Percentiles rank a stretch among this genome's conserved stretches.
phyloP scores from a whole-genome alignment of 2,329 filamentous ascomycete genomes.

The Pseudocercospora fijiensis region DNA sequence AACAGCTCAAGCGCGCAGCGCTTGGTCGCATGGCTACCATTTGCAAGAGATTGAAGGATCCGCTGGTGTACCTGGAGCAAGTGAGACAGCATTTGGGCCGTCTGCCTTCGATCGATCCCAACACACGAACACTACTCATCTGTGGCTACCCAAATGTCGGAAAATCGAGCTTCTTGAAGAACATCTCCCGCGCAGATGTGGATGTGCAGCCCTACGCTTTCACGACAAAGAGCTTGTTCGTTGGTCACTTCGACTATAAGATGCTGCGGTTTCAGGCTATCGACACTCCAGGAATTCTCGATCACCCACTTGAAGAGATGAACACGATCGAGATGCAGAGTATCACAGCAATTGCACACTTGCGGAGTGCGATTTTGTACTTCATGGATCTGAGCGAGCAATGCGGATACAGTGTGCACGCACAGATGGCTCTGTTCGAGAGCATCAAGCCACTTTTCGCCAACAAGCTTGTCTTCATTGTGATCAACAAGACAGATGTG shows the following conservation, averaged over 20 bases:
- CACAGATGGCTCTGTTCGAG: conserved; percentile 92
- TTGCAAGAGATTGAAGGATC: conserved; percentile 90
- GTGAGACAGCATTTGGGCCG: conserved; percentile 94
- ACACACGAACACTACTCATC: conserved; percentile 91
- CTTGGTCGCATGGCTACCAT: conserved; percentile 98
- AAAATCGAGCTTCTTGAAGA: conserved; percentile 93
- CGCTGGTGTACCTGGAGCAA: conserved; percentile 92
- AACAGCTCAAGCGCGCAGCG: conserved; percentile 94
- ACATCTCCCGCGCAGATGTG: conserved; percentile 89
- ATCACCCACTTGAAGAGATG: conserved; percentile 98
- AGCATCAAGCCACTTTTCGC: conserved; percentile 96
- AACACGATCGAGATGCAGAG: conserved; percentile 99
- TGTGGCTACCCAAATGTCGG: conserved; percentile 97
- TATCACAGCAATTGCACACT: conserved; percentile 95
- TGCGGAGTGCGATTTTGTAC: conserved; percentile 91
- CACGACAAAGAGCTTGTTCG: conserved; percentile 95
- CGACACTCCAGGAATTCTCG: conserved; percentile 96
- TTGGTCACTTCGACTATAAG: conserved; percentile 97
- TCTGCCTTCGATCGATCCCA: conserved; percentile 97
- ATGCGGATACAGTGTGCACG: conserved; percentile 88
- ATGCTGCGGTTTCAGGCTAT: conserved; percentile 88
- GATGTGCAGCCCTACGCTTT: conserved; percentile 98
- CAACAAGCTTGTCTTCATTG: conserved; percentile 95
- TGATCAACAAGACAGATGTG: conserved; percentile 98
- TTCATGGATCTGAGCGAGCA: conserved; percentile 98